Conservation (phyloP, 1,139 yeast species). For the Hemisphaericaspora xylanilytica region DNA sequence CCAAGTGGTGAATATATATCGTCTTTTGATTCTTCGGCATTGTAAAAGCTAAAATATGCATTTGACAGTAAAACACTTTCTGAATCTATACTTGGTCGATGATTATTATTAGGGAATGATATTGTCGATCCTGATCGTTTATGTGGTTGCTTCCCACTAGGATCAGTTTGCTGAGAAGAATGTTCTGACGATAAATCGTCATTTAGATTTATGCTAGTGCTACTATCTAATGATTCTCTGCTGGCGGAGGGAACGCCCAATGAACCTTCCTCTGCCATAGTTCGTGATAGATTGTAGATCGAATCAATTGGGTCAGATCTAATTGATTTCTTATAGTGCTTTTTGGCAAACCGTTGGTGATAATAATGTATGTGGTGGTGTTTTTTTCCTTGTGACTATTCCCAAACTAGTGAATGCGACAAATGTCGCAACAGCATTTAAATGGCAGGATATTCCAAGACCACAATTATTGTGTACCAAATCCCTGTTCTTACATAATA, state of each 20-base stretch:
- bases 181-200: conserved; percentile 37
- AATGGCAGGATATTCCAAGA: no score
- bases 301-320: no score
- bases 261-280: conserved; percentile 15
- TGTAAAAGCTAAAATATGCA: conserved; percentile 27
- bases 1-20: conserved; percentile 60
- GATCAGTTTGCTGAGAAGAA: conserved; percentile 8
- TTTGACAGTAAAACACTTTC: conserved; percentile 36
- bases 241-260: conserved; percentile 11
- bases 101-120: conserved; percentile 22
- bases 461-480: no score
- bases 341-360: no score
- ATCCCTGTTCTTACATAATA: no score
- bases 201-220: conserved; percentile 32
- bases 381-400: no score
- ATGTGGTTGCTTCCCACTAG: background rate
- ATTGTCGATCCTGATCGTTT: conserved; percentile 22
- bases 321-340: no score
- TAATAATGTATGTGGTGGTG: no score
- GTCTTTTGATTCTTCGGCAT: conserved; percentile 19
- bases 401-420: no score
- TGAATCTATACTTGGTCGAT: conserved; percentile 33
- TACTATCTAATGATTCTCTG: conserved; percentile 30
- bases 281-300: no score
- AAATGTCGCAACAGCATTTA: no score